phyloP scores from a whole-genome alignment of 345 rosid genomes.

The Orychophragmus violaceus region DNA sequence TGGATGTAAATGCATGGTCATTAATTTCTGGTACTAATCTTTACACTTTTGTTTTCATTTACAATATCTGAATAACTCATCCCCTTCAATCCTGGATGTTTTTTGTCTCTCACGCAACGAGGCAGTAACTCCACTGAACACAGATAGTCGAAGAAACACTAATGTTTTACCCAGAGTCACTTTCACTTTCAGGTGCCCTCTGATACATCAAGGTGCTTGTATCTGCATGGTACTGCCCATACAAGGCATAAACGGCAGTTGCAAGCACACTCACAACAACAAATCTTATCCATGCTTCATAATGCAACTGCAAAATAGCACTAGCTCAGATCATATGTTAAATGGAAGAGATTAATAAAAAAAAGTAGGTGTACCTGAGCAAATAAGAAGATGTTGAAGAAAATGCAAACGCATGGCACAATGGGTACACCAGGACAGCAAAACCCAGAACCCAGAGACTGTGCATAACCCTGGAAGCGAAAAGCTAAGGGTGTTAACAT shows the following conservation, averaged over 20 bases:
- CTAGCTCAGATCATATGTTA: slow-evolving; percentile 7
- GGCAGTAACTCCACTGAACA: too few relatives aligned
- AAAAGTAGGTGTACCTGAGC: slow-evolving; percentile 64
- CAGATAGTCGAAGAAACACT: not conserved
- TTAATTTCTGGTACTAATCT: too few relatives aligned
- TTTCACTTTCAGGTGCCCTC: slow-evolving; percentile 48
- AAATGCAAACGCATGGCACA: slow-evolving; percentile 75
- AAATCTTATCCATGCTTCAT: slow-evolving; percentile 92
- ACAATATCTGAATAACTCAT: not conserved
- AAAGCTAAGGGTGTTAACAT: not conserved
- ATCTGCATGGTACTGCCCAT: slow-evolving; percentile 79
- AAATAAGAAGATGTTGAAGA: slow-evolving; percentile 88
- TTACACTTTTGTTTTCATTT: too few relatives aligned
- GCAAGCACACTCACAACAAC: slow-evolving; percentile 57
- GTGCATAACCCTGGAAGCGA: slow-evolving; percentile 49
- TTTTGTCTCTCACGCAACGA: not conserved
- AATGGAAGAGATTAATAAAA: not conserved
- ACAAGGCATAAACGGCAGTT: slow-evolving; percentile 58
- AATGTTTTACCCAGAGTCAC: too few relatives aligned
- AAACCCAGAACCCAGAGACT: slow-evolving; percentile 67
- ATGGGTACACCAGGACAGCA: slow-evolving; percentile 88
- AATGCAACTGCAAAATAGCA: slow-evolving; percentile 56
- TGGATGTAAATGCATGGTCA: too few relatives aligned
- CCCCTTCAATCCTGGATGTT: not conserved
- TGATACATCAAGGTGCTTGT: slow-evolving; percentile 52